Evolutionary conservation across 352 stramenopile genomes (phyloP).

Genomic region (Globisporangium iwayamae): DNA sequence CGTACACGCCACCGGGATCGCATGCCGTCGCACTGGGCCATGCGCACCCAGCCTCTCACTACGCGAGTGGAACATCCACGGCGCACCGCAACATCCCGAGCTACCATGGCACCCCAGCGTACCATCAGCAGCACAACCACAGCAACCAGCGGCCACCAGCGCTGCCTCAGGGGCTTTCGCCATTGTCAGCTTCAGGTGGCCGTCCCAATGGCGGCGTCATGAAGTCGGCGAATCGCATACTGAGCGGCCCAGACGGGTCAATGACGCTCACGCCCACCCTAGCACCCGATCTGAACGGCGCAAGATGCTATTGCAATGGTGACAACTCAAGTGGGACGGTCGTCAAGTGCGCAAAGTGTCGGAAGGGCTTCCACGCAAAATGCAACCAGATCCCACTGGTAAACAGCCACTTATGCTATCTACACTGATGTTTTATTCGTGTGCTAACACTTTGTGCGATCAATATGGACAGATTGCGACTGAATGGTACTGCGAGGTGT

Average conservation of each 20-base stretch:
- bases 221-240: neutral
- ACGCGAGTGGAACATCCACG: neutral
- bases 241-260: constrained; percentile 10
- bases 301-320: constrained; percentile 59
- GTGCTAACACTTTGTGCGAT: constrained; percentile 1
- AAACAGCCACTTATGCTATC: constrained; percentile 2
- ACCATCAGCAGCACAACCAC: constrained; percentile 6
- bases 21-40: neutral
- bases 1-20: neutral
- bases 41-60: neutral
- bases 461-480: constrained; percentile 22
- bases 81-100: constrained; percentile 14
- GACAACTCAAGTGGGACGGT: constrained; percentile 27
- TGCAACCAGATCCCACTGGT: constrained; percentile 71
- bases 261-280: constrained; percentile 20
- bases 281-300: constrained; percentile 32
- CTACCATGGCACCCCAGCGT: constrained; percentile 7
- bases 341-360: constrained; percentile 49
- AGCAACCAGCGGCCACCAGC: neutral
- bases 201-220: neutral
- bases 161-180: neutral
- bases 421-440: neutral
- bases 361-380: constrained; percentile 66
- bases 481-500: constrained; percentile 76
- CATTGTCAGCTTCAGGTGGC: neutral